Conservation (phyloP, 768 basidiomycete genomes). For the Hypholoma sublateritium region DNA sequence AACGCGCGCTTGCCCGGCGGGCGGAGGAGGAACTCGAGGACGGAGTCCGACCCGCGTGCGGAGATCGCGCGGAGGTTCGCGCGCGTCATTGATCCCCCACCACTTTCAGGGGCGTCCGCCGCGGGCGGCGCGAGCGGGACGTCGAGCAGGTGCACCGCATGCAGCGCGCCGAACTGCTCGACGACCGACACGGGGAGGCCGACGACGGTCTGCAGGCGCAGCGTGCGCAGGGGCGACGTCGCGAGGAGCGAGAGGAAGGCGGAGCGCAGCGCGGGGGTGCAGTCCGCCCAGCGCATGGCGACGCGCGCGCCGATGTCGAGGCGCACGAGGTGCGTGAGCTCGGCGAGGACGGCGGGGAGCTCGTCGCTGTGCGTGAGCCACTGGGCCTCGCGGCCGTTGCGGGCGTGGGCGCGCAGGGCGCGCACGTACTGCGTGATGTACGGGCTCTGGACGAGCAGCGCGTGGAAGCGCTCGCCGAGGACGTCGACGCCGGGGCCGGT, state of each 20-base stretch:
- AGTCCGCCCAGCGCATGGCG: not conserved
- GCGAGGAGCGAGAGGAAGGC: not conserved
- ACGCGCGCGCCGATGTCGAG: not conserved
- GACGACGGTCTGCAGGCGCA: not conserved
- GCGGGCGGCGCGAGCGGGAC: not conserved
- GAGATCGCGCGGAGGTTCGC: not conserved
- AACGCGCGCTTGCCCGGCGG: not conserved
- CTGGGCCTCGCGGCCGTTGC: not conserved
- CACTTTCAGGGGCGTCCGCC: not conserved
- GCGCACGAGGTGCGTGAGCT: not conserved
- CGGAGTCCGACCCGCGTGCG: not conserved
- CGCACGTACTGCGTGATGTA: constrained; percentile 1
- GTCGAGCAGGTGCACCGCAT: not conserved
- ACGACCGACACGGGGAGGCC: not conserved
- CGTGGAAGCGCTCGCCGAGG: not conserved
- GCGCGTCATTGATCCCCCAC: not conserved
- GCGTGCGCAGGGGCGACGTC: not conserved
- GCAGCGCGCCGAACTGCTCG: not conserved
- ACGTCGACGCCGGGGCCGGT: not conserved
- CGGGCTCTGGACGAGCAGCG: not conserved
- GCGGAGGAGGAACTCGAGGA: not conserved
- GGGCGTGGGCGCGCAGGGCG: not conserved
- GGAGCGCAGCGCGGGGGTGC: not conserved
- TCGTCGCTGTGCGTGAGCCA: not conserved
- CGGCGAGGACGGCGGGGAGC: not conserved